These are phyloP conservation scores for Marchantia paleacea DNA, from an alignment of 225 moss, liverwort and hornwort genomes.

Conservation along the genomic window DNA sequence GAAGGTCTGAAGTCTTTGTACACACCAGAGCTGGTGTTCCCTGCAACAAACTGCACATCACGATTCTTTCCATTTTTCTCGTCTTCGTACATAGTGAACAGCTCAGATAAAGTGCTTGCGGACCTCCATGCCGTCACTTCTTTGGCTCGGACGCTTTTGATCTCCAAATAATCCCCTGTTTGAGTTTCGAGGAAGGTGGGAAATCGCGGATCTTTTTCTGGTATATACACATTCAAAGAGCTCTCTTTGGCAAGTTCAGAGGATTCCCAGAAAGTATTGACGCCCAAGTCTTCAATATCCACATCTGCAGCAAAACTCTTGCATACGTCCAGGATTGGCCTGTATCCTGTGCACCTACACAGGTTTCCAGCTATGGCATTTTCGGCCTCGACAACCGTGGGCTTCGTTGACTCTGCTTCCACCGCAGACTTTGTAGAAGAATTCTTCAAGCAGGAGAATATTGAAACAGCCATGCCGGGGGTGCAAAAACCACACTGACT, in stretches of 20 bases:
- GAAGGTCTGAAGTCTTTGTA: conserved; percentile 52
- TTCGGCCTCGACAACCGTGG: conserved; percentile 32
- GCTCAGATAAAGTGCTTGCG: conserved; percentile 36
- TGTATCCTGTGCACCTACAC: conserved; percentile 65
- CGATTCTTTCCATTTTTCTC: conserved; percentile 6
- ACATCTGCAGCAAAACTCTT: conserved; percentile 63
- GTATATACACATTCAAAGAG: conserved; percentile 39
- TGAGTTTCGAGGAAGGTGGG: conserved; percentile 38
- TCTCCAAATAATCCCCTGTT: background rate
- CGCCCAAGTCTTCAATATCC: conserved; percentile 59
- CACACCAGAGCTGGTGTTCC: conserved; percentile 63
- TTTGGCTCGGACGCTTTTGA: background rate
- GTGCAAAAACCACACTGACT: conserved; percentile 70
- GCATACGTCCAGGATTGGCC: conserved; percentile 62
- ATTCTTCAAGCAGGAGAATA: conserved; percentile 34
- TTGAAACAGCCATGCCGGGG: conserved; percentile 60
- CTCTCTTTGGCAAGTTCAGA: conserved; percentile 25
- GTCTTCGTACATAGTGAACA: conserved; percentile 12
- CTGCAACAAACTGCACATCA: conserved; percentile 57
- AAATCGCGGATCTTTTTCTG: conserved; percentile 41
- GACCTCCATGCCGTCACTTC: conserved; percentile 46
- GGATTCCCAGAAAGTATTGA: conserved; percentile 56
- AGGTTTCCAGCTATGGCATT: conserved; percentile 49
- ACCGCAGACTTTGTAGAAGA: background rate
- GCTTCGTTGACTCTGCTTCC: background rate